Conservation (phyloP, 192 early-diverging fungal species). For the Thamnidium elegans region DNA sequence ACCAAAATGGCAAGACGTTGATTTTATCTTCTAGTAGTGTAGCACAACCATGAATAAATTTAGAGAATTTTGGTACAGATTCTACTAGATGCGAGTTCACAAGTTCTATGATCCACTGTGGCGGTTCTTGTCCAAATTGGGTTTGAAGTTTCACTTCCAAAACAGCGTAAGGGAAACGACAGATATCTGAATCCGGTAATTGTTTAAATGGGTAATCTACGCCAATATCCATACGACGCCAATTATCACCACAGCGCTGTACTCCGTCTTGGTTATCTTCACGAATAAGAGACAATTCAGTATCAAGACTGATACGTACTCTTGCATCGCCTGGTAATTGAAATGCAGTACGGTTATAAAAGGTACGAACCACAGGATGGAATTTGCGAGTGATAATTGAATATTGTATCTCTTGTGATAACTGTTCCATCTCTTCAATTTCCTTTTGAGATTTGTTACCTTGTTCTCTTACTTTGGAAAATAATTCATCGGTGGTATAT, state of each 20-base stretch:
- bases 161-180: constrained; percentile 93
- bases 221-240: constrained; percentile 91
- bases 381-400: constrained; percentile 70
- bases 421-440: constrained; percentile 64
- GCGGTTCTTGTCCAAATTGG: constrained; percentile 82
- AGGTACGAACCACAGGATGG: constrained; percentile 83
- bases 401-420: constrained; percentile 74
- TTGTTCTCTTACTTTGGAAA: constrained; percentile 75
- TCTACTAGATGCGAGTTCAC: constrained; percentile 87
- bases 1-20: constrained; percentile 89
- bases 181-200: constrained; percentile 78
- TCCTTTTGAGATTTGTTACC: constrained; percentile 80
- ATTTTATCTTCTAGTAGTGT: constrained; percentile 82
- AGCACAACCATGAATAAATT: constrained; percentile 93
- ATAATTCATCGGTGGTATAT: constrained; percentile 73
- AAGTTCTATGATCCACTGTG: constrained; percentile 91
- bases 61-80: constrained; percentile 95
- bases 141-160: constrained; percentile 99
- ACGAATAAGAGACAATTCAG: constrained; percentile 93
- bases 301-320: constrained; percentile 96
- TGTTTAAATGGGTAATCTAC: constrained; percentile 90
- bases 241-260: constrained; percentile 81
- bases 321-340: constrained; percentile 97
- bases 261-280: constrained; percentile 88
- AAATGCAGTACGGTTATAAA: constrained; percentile 99